phyloP scores from a whole-genome alignment of 1,284 basidiomycete species.

The Tilletia caries region DNA sequence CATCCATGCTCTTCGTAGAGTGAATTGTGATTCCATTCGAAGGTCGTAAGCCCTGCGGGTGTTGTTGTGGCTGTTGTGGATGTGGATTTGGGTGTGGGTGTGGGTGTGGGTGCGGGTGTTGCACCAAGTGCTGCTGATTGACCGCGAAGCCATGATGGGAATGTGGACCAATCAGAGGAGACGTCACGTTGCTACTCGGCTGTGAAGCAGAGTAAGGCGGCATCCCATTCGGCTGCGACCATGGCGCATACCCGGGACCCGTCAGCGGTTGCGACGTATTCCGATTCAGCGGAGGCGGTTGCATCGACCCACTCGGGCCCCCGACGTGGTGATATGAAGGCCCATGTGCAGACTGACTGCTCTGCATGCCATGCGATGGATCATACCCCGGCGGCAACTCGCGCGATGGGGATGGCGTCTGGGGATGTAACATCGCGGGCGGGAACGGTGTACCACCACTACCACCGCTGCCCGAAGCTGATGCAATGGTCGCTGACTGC shows the following conservation, averaged over 20 bases:
- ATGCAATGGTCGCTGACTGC: background rate
- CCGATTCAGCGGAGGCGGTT: background rate
- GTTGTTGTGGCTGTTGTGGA: background rate
- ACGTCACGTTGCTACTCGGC: background rate
- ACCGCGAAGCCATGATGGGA: background rate
- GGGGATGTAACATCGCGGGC: background rate
- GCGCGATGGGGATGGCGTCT: constrained; percentile 3
- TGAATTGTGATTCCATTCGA: constrained; percentile 16
- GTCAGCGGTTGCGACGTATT: constrained; percentile 1
- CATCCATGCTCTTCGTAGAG: constrained; percentile 15
- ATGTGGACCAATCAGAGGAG: background rate
- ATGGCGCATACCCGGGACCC: background rate
- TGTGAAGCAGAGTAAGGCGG: background rate
- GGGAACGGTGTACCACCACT: background rate
- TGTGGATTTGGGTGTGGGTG: background rate
- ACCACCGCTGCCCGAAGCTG: background rate
- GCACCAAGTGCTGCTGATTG: background rate
- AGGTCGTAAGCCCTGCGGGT: background rate
- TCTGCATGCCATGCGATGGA: background rate
- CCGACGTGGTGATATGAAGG: background rate
- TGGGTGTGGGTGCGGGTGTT: background rate
- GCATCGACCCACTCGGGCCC: background rate
- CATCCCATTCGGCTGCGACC: background rate
- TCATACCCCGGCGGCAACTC: background rate
- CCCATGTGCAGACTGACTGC: background rate